Base-by-base conservation (phyloP, 2,329 filamentous ascomycete species). In the Aspergillus sp. region DNA sequence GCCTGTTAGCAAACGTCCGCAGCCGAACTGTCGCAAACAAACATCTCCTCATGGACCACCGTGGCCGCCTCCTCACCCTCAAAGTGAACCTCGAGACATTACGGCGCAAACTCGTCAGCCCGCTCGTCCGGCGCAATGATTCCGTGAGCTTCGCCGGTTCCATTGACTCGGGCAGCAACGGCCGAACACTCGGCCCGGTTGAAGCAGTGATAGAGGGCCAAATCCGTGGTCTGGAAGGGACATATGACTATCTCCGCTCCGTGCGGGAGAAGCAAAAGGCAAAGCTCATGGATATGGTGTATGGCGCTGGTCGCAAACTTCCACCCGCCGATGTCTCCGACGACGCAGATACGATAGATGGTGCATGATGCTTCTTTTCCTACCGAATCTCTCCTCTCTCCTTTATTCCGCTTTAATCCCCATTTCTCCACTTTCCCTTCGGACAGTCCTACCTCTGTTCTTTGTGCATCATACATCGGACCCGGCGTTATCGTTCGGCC, bases 61-160 rank as follows among this genome's bases (percentile, higher is more conserved):
- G 96, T 67, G 86, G 89, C 59, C 89, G 90, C 61, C 83, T 98
- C 39, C 81, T 95, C 53, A 89, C 89, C 3, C 82, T 98, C 41
- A 95, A 96, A 71, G 88, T 90, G 11, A 93, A 90, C 64, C 83
- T 98, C 15, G 93, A 97, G 77, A 88, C 83, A n/a, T 79, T 96
- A 47, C 82, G 93, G 36, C 83, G 89, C 62, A 95, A 93, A 71
- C 82, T 97, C 17, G 89, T 96, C 41, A 90, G 86, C 53, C 93
- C 93, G 15, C 81, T 97, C 3, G 89, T 97, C 18, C 80, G 90
- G 44, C 85, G 87, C 38, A 84, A 84, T 63, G 83, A 86, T 63
- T 81, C 79, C 0, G 71, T 76, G 15, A 72, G 69, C 26, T 72
- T 76, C 43, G 67, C 68, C n/a, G 67, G 68, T 9, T 48, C 63